Evolutionary conservation across 75 land plant genomes (phyloP).

Genomic region (Azolla pinnata): DNA sequence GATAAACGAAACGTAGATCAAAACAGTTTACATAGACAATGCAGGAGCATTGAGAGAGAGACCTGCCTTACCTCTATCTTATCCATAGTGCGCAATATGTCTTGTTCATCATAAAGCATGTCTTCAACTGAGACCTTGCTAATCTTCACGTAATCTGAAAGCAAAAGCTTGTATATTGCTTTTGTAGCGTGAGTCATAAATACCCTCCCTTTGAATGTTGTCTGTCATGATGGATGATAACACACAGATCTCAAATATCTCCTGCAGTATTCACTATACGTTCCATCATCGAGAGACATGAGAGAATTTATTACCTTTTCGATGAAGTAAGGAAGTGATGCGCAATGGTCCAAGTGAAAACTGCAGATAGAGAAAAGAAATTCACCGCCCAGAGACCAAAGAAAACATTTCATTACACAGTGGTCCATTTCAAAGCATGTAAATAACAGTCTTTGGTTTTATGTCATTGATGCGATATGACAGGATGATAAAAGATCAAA

Average conservation of each 20-base stretch:
- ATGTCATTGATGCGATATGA: no score
- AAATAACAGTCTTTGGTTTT: no score
- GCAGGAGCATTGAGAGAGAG: no score
- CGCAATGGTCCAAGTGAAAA: constrained; percentile 97
- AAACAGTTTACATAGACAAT: no score
- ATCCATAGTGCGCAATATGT: constrained; percentile 88
- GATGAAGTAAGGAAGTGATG: constrained; percentile 93
- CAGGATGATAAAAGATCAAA: no score
- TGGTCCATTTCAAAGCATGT: no score
- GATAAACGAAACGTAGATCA: no score
- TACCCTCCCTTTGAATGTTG: constrained; percentile 85
- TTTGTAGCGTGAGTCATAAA: constrained; percentile 99
- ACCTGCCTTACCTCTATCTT: constrained; percentile 88
- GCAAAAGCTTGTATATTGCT: constrained; percentile 81
- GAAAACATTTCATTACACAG: background rate
- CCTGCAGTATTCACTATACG: background rate
- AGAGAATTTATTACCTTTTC: constrained; percentile 58
- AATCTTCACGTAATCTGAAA: constrained; percentile 89
- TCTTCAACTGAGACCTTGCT: constrained; percentile 98
- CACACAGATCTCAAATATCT: background rate
- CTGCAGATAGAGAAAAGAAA: constrained; percentile 56
- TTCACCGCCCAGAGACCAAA: constrained; percentile 5
- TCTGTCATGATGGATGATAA: constrained; percentile 34
- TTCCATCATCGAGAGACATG: background rate
- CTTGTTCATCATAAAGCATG: constrained; percentile 92